phyloP scores from a whole-genome alignment of 345 rosid species.

The Orychophragmus violaceus region DNA sequence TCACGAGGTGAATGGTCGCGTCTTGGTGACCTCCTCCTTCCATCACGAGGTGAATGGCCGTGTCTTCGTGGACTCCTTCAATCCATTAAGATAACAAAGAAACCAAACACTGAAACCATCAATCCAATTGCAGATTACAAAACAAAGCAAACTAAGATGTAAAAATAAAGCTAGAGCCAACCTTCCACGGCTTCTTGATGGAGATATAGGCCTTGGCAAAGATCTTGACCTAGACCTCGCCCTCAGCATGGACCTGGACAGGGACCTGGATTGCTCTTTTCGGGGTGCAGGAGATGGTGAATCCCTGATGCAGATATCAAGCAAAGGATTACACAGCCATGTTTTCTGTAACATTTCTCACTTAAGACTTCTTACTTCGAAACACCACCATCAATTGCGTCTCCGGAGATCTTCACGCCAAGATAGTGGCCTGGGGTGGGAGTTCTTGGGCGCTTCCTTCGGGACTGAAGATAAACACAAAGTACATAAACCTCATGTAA shows the following conservation, averaged over 20 bases:
- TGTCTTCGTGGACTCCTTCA: constrained; percentile 39
- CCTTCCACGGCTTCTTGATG: constrained; percentile 56
- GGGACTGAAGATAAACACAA: constrained; percentile 61
- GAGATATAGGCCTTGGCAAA: constrained; percentile 57
- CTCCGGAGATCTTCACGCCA: constrained; percentile 83
- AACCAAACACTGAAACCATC: background rate
- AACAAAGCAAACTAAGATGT: background rate
- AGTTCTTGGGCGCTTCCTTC: constrained; percentile 92
- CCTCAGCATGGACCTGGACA: constrained; percentile 35
- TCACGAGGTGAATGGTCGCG: constrained; percentile 52
- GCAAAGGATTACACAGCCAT: background rate
- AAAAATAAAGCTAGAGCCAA: constrained; percentile 26
- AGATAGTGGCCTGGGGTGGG: constrained; percentile 99
- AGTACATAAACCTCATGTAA: constrained; percentile 17
- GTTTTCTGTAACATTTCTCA: background rate
- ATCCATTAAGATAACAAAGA: background rate
- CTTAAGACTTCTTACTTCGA: background rate
- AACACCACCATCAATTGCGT: too few relatives aligned
- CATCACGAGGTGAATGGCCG: constrained; percentile 50
- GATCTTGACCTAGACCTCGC: constrained; percentile 51
- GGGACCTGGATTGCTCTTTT: constrained; percentile 48
- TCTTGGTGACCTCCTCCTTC: constrained; percentile 54
- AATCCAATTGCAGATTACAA: background rate
- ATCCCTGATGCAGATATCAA: constrained; percentile 35
- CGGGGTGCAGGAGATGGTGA: constrained; percentile 65